Evolutionary conservation across 257 asterid genomes (phyloP), one percentile per base, ranked within the genome.

Genomic region (Scutellaria galericulata): DNA sequence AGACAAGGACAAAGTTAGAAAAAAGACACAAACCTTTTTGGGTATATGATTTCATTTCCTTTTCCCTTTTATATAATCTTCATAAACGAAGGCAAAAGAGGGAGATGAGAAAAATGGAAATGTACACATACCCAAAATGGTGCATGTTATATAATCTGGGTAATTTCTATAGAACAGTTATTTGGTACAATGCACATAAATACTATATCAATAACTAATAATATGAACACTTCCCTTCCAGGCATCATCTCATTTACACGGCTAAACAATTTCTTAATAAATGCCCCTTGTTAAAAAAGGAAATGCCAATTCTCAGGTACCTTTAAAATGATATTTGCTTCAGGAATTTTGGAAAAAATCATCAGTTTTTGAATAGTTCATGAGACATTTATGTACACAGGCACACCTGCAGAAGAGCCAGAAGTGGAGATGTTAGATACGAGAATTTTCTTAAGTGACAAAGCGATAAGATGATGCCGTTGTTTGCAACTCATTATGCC

Each of bases 361-460:
- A 70, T 47, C 77, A 65, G 54, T 57, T 47, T 50, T 70, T 58
- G 59, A 5, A 39, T 48, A 59, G n/a, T 66, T 70, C 70, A 73
- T 45, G 70, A 60, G 50, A 42, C 70, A 57, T 51, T 50, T 78
- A 72, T 66, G 74, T 44, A 78, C 82, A 71, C 46, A 27, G 61
- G 42, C 66, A 50, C 53, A 66, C 78, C 78, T 77, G 78, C 71
- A 59, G 18, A 59, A 50, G 5, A 55, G 54, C 2, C 53, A 70
- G 46, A 52, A 66, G 24, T 5, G 46, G 11, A 45, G 3, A 48
- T 0, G 42, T 77, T 58, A 51, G 66, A 72, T 51, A 46, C 1
- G 5, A 46, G 7, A 27, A 9, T 41, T 52, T 74, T 46, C 45
- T n/a, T 27, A 9, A 27, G 67, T 27, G 5, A 44, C 9, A n/a